Evolutionary conservation across 768 basidiomycete genomes (phyloP).

Genomic region (Dioszegia aurantiaca): DNA sequence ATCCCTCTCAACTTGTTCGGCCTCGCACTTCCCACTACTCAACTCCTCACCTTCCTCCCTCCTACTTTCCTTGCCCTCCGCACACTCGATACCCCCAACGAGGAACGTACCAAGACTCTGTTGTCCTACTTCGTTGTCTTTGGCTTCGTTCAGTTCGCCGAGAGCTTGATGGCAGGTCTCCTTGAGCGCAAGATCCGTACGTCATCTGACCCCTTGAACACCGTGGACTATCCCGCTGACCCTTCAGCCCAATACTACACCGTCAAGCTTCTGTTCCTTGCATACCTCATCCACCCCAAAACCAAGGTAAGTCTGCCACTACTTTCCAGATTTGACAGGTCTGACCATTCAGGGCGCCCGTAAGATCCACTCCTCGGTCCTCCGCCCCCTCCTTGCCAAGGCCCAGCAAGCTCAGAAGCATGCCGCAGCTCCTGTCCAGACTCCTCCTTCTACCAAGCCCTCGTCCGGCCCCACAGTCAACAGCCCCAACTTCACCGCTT

Average conservation of each 20-base stretch:
- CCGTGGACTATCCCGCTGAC: background rate
- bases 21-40: constrained; percentile 38
- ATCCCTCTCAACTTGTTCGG: constrained; percentile 45
- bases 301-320: constrained; percentile 36
- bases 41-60: constrained; percentile 39
- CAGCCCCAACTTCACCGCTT: constrained; percentile 5
- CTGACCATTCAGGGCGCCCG: constrained; percentile 21
- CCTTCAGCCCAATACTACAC: constrained; percentile 46
- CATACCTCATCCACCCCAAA: constrained; percentile 43
- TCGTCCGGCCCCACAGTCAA: constrained; percentile 10
- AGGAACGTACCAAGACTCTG: constrained; percentile 29
- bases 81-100: constrained; percentile 31
- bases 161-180: constrained; percentile 37
- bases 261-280: constrained; percentile 45
- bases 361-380: constrained; percentile 31
- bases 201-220: constrained; percentile 5
- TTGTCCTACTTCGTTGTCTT: constrained; percentile 42
- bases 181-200: constrained; percentile 39
- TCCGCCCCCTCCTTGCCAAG: constrained; percentile 21
- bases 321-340: too few species aligned
- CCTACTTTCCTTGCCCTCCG: constrained; percentile 33
- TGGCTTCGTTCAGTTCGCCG: constrained; percentile 38
- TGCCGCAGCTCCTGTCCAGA: background rate
- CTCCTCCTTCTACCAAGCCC: constrained; percentile 18
- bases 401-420: constrained; percentile 10